Evolutionary conservation across 306 rosid genomes (phyloP).

Genomic region (Pyrus pyrifolia): DNA sequence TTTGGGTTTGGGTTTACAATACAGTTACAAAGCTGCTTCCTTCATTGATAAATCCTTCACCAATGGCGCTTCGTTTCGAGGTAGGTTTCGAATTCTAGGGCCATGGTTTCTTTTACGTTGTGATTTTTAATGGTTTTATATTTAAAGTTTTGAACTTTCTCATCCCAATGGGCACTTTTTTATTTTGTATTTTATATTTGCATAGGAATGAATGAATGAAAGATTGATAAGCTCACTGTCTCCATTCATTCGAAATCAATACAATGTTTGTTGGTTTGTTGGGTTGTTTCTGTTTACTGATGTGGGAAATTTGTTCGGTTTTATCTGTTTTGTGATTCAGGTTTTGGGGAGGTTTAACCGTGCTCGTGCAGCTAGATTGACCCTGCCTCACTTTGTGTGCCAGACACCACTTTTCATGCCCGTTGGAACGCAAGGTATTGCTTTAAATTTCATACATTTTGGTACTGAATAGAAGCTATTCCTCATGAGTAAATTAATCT

Average conservation of each 20-base stretch:
- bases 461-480: not conserved
- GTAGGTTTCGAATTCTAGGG: slow-evolving; percentile 23
- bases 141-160: not conserved
- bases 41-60: not conserved
- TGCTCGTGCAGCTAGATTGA: slow-evolving; percentile 79
- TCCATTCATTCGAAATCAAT: not conserved
- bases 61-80: slow-evolving; percentile 86
- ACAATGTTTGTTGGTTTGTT: not conserved
- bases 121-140: not conserved
- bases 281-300: not conserved
- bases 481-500: not conserved
- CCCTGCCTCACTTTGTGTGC: slow-evolving; percentile 71
- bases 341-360: slow-evolving; percentile 84
- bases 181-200: not conserved
- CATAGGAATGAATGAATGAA: not conserved
- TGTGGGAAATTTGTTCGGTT: not conserved
- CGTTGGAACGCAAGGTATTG: slow-evolving; percentile 89
- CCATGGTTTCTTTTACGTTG: not conserved
- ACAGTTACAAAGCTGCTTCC: not conserved
- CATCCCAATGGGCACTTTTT: not conserved
- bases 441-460: not conserved
- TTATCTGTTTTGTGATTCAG: slow-evolving; percentile 19
- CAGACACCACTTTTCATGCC: slow-evolving; percentile 98
- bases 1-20: not conserved
- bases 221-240: not conserved